Percentiles rank a stretch among this genome's conserved stretches.
phyloP scores from a whole-genome alignment of 2,329 filamentous ascomycete species.

The Cercospora sp. region DNA sequence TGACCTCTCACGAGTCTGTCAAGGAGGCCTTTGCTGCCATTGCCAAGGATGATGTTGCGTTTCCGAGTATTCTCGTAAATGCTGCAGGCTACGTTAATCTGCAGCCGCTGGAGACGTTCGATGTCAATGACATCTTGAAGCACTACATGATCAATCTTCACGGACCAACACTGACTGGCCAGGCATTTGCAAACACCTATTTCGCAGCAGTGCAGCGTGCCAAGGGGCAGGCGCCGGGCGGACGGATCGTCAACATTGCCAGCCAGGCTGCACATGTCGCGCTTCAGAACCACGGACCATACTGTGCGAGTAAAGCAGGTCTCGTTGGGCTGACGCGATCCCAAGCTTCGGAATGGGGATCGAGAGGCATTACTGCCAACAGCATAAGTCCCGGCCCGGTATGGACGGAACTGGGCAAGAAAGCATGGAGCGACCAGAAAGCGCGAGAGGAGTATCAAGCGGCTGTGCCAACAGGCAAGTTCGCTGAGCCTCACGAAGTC shows the following conservation, averaged over 20 bases:
- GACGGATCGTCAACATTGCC: constrained; percentile 50
- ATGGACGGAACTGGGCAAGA: constrained; percentile 49
- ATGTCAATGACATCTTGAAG: constrained; percentile 47
- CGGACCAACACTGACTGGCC: constrained; percentile 49
- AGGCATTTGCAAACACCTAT: constrained; percentile 50
- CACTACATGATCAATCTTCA: constrained; percentile 50
- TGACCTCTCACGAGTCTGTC: constrained; percentile 38
- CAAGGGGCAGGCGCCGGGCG: constrained; percentile 28
- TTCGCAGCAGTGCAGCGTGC: constrained; percentile 28
- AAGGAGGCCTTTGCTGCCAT: constrained; percentile 35
- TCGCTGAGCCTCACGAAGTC: constrained; percentile 53
- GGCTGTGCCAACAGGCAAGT: constrained; percentile 34
- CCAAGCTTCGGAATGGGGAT: constrained; percentile 52
- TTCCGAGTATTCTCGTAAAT: constrained; percentile 41
- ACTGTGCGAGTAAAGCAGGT: constrained; percentile 52
- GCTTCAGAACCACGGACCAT: constrained; percentile 49
- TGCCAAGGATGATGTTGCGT: constrained; percentile 29
- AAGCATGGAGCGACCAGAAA: constrained; percentile 37
- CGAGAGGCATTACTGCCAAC: constrained; percentile 50
- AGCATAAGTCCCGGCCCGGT: constrained; percentile 50
- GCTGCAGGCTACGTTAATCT: constrained; percentile 48
- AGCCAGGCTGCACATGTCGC: constrained; percentile 52
- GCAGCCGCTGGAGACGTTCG: constrained; percentile 46
- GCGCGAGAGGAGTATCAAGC: constrained; percentile 32
- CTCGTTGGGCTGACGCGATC: constrained; percentile 48